Evolutionary conservation across 352 stramenopile species (phyloP).

Genomic region (Pythium plurisporium): DNA sequence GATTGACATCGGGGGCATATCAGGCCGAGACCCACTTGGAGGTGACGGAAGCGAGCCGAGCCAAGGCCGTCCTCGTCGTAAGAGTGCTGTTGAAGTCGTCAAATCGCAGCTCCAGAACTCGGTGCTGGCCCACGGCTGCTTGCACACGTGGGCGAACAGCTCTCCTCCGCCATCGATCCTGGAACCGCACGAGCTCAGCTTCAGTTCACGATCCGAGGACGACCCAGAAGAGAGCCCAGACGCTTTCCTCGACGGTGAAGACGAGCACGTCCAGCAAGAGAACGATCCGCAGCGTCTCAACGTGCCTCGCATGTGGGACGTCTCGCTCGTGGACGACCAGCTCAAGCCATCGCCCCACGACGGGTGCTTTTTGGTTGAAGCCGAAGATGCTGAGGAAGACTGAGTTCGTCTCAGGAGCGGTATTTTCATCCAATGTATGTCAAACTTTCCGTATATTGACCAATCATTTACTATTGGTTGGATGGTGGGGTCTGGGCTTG

Average conservation of each 20-base stretch:
- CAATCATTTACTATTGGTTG: background rate
- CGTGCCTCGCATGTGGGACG: slow-evolving; percentile 8
- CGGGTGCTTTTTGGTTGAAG: slow-evolving; percentile 20
- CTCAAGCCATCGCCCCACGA: no score
- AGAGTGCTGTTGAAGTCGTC: slow-evolving; percentile 33
- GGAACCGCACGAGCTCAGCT: slow-evolving; percentile 17
- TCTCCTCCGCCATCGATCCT: background rate
- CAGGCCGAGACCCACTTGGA: background rate
- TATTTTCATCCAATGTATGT: background rate
- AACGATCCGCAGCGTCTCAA: background rate
- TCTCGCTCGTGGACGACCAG: slow-evolving; percentile 11
- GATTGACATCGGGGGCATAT: slow-evolving; percentile 10
- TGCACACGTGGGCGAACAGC: slow-evolving; percentile 50
- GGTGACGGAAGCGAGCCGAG: background rate
- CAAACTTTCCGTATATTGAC: background rate
- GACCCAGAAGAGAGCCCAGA: background rate
- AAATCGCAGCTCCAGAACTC: slow-evolving; percentile 53
- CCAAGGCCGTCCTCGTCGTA: slow-evolving; percentile 12
- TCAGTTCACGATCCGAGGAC: slow-evolving; percentile 10
- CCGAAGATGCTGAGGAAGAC: slow-evolving; percentile 7
- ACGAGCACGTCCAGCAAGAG: slow-evolving; percentile 2
- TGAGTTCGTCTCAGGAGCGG: background rate
- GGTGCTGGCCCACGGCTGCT: slow-evolving; percentile 44
- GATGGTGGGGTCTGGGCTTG: background rate
- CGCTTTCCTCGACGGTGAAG: background rate